Evolutionary conservation across 768 basidiomycete species (phyloP).

Genomic region (Tylopilus plumbeoviolaceoides): DNA sequence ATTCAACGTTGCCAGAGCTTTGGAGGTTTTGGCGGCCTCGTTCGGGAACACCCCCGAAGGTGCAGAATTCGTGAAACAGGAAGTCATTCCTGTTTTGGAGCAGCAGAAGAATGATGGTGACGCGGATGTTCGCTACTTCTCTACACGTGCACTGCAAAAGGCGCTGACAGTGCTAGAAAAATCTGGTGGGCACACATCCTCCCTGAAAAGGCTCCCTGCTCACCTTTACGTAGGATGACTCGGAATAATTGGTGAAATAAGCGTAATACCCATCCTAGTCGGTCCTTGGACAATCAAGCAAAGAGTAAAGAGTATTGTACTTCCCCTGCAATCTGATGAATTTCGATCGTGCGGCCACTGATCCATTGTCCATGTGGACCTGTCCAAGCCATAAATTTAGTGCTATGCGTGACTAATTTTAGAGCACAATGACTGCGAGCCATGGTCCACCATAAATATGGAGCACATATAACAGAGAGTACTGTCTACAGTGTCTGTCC

Average conservation of each 20-base stretch:
- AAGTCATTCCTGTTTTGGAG: constrained; percentile 79
- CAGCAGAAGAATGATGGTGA: constrained; percentile 85
- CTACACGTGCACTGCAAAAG: constrained; percentile 72
- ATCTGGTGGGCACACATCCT: constrained; percentile 31
- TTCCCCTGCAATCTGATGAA: constrained; percentile 24
- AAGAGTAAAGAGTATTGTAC: constrained; percentile 33
- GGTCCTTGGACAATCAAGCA: constrained; percentile 16
- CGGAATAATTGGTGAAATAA: constrained; percentile 20
- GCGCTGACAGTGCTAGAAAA: constrained; percentile 35
- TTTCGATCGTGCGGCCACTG: constrained; percentile 10
- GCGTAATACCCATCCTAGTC: constrained; percentile 31
- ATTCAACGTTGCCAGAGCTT: constrained; percentile 95
- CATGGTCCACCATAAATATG: background rate
- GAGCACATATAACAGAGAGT: constrained; percentile 3
- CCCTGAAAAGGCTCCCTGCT: constrained; percentile 1
- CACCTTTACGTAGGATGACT: constrained; percentile 16
- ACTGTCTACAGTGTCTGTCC: too few relatives aligned
- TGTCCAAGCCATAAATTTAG: background rate
- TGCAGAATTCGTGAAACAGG: constrained; percentile 64
- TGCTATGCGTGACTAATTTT: background rate
- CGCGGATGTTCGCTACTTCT: constrained; percentile 96
- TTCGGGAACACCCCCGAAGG: constrained; percentile 67
- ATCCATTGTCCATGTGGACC: background rate
- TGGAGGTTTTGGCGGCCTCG: constrained; percentile 81
- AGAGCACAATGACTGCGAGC: constrained; percentile 2